Evolutionary conservation across 2,329 filamentous ascomycete species (phyloP).

Genomic region (Fusarium sterilihyphosum): DNA sequence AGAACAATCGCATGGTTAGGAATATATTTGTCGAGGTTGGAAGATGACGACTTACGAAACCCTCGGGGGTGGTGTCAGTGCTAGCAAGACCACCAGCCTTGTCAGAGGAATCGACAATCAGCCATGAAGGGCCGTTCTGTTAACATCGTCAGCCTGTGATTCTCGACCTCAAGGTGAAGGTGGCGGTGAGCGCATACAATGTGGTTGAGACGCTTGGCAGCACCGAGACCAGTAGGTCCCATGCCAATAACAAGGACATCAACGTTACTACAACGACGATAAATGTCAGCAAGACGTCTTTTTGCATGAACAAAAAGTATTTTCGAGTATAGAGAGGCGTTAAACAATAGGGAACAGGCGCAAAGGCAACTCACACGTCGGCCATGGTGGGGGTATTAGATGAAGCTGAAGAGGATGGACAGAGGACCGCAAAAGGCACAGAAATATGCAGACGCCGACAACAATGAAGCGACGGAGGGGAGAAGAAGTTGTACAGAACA

Average conservation of each 20-base stretch:
- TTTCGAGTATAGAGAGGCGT: constrained; percentile 3
- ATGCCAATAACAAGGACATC: constrained; percentile 98
- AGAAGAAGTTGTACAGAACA: constrained; percentile 42
- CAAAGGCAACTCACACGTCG: constrained; percentile 50
- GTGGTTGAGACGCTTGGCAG: constrained; percentile 97
- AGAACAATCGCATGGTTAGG: constrained; percentile 33
- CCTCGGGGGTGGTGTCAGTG: constrained; percentile 93
- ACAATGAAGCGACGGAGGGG: constrained; percentile 29
- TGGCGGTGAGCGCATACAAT: constrained; percentile 71
- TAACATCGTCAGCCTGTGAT: constrained; percentile 37
- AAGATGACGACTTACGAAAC: constrained; percentile 79
- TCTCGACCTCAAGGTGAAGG: constrained; percentile 36
- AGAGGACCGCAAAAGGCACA: constrained; percentile 20
- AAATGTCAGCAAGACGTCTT: constrained; percentile 28
- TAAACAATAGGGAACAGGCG: constrained; percentile 9
- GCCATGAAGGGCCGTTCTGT: constrained; percentile 91
- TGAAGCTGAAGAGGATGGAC: constrained; percentile 23
- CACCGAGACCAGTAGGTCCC: constrained; percentile 96
- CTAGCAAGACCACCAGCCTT: constrained; percentile 95
- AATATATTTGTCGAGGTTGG: constrained; percentile 3
- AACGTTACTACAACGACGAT: constrained; percentile 71
- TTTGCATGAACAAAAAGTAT: neutral
- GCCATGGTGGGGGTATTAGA: constrained; percentile 50
- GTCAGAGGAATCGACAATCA: constrained; percentile 93
- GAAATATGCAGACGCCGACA: constrained; percentile 34